phyloP scores from a whole-genome alignment of 768 basidiomycete genomes.

The Brasilioporus rufonigricans region DNA sequence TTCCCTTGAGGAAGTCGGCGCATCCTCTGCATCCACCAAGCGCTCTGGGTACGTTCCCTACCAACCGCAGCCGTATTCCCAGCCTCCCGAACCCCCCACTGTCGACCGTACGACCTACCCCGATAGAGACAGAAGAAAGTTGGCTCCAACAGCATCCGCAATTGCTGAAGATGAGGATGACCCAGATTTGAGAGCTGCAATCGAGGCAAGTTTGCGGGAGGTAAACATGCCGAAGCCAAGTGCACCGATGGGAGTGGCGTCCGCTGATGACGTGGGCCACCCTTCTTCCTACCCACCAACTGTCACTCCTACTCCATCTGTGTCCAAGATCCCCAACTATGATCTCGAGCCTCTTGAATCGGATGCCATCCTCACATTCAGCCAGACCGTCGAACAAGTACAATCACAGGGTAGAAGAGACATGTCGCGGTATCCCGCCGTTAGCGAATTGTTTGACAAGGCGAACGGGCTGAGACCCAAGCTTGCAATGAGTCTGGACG shows the following conservation, averaged over 20 bases:
- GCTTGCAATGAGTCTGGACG: conserved; percentile 79
- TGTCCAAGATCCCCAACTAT: conserved; percentile 65
- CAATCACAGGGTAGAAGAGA: conserved; percentile 76
- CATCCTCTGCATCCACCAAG: conserved; percentile 40
- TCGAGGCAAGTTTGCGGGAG: conserved; percentile 93
- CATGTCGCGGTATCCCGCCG: conserved; percentile 77
- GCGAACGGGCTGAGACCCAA: conserved; percentile 78
- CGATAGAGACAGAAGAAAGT: conserved; percentile 12
- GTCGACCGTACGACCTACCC: conserved; percentile 56
- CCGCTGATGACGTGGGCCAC: conserved; percentile 48
- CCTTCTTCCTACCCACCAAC: conserved; percentile 47
- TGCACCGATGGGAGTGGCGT: conserved; percentile 64
- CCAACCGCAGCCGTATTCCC: conserved; percentile 42
- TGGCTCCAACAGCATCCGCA: conserved; percentile 20
- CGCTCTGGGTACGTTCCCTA: conserved; percentile 70
- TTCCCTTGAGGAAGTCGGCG: conserved; percentile 75
- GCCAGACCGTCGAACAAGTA: conserved; percentile 84
- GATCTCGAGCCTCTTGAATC: conserved; percentile 81
- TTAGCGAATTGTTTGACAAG: conserved; percentile 81
- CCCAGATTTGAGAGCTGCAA: conserved; percentile 88
- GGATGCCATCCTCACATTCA: conserved; percentile 87
- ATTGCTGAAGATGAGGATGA: conserved; percentile 76
- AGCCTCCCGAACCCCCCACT: conserved; percentile 64
- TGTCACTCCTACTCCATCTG: conserved; percentile 34
- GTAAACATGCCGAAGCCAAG: conserved; percentile 74